These are phyloP conservation scores for Bretschneidera sinensis DNA, from an alignment of 345 rosid species.

Conservation along the genomic window DNA sequence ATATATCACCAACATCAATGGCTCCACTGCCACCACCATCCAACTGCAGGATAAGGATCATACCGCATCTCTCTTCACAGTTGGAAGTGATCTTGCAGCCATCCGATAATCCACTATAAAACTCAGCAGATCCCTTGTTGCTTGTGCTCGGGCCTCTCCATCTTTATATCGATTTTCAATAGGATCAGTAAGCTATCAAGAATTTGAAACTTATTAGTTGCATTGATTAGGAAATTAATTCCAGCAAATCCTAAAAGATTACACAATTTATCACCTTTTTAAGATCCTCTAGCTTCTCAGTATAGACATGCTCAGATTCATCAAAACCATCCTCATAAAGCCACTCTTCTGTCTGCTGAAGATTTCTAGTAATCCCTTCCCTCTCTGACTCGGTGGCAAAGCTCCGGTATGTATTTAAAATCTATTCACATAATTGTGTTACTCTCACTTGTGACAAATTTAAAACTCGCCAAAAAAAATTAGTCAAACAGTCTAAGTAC, in stretches of 20 bases:
- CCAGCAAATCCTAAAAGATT: constrained; percentile 5
- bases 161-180: constrained; percentile 57
- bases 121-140: constrained; percentile 49
- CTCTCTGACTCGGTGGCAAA: constrained; percentile 55
- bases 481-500: too few species aligned
- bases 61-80: constrained; percentile 49
- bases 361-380: constrained; percentile 53
- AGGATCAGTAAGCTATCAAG: constrained; percentile 59
- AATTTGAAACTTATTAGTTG: constrained; percentile 5
- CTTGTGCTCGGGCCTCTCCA: constrained; percentile 54
- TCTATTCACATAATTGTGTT: constrained; percentile 28
- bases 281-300: constrained; percentile 49
- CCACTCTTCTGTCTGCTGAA: constrained; percentile 81
- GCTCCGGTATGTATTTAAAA: constrained; percentile 52
- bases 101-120: constrained; percentile 38
- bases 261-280: constrained; percentile 40
- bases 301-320: constrained; percentile 62
- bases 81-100: constrained; percentile 47
- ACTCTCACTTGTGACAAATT: constrained; percentile 2
- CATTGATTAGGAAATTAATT: not conserved
- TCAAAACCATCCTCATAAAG: constrained; percentile 77
- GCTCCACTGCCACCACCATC: not conserved
- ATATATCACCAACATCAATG: not conserved
- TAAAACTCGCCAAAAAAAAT: not conserved
- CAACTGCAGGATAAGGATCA: constrained; percentile 10